Base-by-base conservation (phyloP, 1,139 yeast species). In the Insectozyma bohioensis region DNA sequence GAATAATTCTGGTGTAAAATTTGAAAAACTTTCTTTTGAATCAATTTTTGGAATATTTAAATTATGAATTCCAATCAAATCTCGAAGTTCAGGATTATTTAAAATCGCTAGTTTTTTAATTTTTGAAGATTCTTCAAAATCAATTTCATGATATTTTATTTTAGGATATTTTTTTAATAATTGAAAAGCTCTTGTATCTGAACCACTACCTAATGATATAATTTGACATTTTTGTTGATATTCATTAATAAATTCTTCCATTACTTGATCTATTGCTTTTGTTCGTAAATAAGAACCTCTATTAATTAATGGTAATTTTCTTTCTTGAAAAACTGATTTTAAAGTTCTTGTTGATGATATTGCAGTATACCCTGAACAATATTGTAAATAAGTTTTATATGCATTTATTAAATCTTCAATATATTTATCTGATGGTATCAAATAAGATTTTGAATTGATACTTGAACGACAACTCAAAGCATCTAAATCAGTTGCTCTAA, bases 121-220 rank as follows among this genome's bases (percentile, higher is more conserved):
- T 38, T 62, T 63, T 1, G 78, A 72, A 2, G 87, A 75, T 17
- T 70, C 79, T 1, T 72, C 67, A 49, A 85, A 90, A 56, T 92
- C 98, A 15, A 87, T 52, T 53, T 92, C 98, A 34, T 81, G 68
- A 50, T 79, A 83, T 3, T 57, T 54, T 24, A 81, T 44, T 4
- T 41, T 24, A 3, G 39, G 33, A 19, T 32, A 18, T 2, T 38
- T 31, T 13, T 49, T 35, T 28, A 85, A 54, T 3, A 78, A 37
- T 5, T 64, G 55, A 49, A 86, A 85, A 5, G 76, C 71, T 39
- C 97, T 59, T 1, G 97, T 80, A 56, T 92, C 98, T n/a, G 95
- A 85, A 1, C 98, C 98, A n/a, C 97, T 86, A 0, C 98, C 98
- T 14, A 92, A 58, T 4, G 94, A 87, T 0, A 92, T 59, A 8